Conservation (phyloP, 257 asterid genomes). For the Anisodus acutangulus region DNA sequence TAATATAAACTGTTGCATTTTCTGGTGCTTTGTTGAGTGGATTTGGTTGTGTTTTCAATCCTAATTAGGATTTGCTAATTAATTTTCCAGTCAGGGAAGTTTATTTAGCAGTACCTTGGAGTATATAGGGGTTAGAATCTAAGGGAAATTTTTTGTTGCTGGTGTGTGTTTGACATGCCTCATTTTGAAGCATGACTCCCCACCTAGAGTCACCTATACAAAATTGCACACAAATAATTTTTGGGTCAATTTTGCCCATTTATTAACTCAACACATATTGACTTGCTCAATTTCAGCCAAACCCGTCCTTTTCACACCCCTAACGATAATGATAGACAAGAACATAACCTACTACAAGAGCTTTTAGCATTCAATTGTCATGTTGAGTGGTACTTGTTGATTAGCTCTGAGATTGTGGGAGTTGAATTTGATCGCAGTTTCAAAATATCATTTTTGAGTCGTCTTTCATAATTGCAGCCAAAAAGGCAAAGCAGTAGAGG, state of each 20-base stretch:
- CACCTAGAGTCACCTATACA: background rate
- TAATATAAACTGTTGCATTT: background rate
- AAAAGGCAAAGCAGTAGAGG: too few species aligned
- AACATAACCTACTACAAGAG: background rate
- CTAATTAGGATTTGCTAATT: background rate
- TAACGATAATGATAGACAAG: background rate
- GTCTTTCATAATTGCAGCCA: too few species aligned
- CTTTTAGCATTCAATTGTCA: background rate
- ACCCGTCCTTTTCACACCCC: background rate
- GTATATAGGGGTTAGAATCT: background rate
- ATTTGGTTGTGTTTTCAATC: background rate
- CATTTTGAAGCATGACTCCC: background rate
- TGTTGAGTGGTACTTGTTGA: background rate
- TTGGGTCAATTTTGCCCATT: background rate
- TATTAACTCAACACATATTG: too few species aligned
- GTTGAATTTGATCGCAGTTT: too few species aligned
- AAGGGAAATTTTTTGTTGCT: background rate
- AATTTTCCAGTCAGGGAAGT: background rate
- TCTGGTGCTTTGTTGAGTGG: too few species aligned
- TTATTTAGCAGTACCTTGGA: background rate
- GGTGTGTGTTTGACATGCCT: background rate
- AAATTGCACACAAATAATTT: background rate
- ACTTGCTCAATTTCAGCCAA: too few species aligned
- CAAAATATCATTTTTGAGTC: too few species aligned
- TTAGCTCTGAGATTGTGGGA: too few species aligned